Conservation (phyloP, 352 stramenopile genomes). For the Phytophthora multivora region DNA sequence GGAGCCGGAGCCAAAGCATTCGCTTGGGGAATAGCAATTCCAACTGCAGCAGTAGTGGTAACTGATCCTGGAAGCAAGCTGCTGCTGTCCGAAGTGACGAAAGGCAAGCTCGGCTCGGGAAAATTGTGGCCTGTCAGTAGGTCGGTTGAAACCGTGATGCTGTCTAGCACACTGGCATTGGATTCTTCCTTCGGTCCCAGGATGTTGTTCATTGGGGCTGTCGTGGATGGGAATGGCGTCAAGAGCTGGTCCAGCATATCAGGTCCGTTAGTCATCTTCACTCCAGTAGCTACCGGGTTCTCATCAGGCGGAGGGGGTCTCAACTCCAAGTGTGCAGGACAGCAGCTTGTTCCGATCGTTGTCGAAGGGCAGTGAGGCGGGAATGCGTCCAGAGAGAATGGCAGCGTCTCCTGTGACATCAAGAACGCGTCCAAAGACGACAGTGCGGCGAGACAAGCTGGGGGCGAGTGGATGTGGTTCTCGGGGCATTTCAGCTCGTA, state of each 20-base stretch:
- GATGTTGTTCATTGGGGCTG: background rate
- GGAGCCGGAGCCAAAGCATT: background rate
- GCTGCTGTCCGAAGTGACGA: conserved; percentile 3
- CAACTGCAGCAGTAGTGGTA: background rate
- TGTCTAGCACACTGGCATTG: background rate
- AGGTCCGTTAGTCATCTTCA: conserved; percentile 12
- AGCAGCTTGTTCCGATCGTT: conserved; percentile 39
- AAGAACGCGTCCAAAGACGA: conserved; percentile 52
- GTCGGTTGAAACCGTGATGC: background rate
- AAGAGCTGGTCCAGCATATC: conserved; percentile 34
- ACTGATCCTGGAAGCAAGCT: conserved; percentile 5
- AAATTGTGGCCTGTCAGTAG: conserved; percentile 15
- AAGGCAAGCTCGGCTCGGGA: conserved; percentile 12
- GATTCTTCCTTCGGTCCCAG: conserved; percentile 3
- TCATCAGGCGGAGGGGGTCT: conserved; percentile 33
- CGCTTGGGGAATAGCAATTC: background rate
- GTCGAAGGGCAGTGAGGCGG: conserved; percentile 34
- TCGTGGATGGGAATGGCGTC: conserved; percentile 10
- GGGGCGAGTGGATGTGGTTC: conserved; percentile 61
- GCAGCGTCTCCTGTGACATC: conserved; percentile 39
- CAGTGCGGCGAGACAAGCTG: conserved; percentile 54
- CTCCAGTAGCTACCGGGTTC: background rate
- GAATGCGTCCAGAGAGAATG: conserved; percentile 39
- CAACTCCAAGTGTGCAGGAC: conserved; percentile 38
- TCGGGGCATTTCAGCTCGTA: conserved; percentile 65